Evolutionary conservation across 2,329 filamentous ascomycete species (phyloP), one percentile per base, ranked within the genome.

Genomic region (Aspergillus sp.): DNA sequence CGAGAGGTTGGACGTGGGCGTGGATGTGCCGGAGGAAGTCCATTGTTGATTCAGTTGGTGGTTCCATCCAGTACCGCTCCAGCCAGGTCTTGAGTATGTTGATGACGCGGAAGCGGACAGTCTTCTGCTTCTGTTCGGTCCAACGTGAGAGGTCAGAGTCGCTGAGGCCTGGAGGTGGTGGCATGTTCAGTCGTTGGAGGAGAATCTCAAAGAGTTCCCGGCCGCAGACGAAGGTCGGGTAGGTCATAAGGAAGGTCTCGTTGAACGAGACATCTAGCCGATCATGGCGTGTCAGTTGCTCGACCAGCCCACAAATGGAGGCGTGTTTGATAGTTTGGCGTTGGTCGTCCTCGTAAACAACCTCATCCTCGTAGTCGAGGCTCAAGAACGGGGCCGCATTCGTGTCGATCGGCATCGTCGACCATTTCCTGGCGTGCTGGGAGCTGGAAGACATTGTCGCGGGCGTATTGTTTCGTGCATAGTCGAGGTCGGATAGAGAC

Each of bases 1-100:
- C 96, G 6, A 91, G 94, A 94, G 64, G 98, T 91, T 0, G 91
- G 92, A 68, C 96, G 92, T 69, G 98, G 25, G 88, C 87, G 78
- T 93, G 92, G 8, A 98, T 92, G 66, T 93, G 88, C 61, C 92
- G 88, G 65, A 99, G 91, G 42, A 99, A 83, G 66, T 92, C 87
- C 75, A 90, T 91, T 25, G 92, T 95, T 50, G 91, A 74, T 88
- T 91, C 48, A 89, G 96, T 92, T 63, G 89, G 88, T 52, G 92
- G 90, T 73, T 99, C 95, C 92, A 98, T 97, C 95, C 95, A 99
- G 76, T 95, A 98, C 68, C 90, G 92, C 73, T 98, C 95, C 67
- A 99, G 94, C 95, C 95, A 99, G 77, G 87, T 95, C 83, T 97
- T 98, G 49, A 99, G 81, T 64, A 97, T 97, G 71, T 98, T 99